Evolutionary conservation across 2,329 filamentous ascomycete species (phyloP).

Genomic region (Torrubiella hemipterigena): DNA sequence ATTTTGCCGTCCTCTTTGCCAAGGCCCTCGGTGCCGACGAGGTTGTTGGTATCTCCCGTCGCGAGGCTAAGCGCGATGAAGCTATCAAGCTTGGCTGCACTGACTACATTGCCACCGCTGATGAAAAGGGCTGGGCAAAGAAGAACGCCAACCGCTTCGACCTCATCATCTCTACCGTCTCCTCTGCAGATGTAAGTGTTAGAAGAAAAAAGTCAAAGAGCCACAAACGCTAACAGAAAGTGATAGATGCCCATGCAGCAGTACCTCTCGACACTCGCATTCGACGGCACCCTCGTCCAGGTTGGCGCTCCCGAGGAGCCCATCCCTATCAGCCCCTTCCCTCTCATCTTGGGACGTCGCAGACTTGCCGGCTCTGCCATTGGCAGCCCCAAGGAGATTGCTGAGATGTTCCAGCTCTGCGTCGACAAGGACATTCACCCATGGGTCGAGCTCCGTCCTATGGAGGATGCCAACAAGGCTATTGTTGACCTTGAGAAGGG

Average conservation of each 20-base stretch:
- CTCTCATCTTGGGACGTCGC: slow-evolving; percentile 41
- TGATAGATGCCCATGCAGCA: slow-evolving; percentile 44
- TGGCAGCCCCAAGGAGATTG: slow-evolving; percentile 33
- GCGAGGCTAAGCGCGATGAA: slow-evolving; percentile 38
- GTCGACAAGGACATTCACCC: slow-evolving; percentile 40
- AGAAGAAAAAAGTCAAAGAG: no score
- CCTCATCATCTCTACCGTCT: slow-evolving; percentile 47
- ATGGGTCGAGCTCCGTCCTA: slow-evolving; percentile 37
- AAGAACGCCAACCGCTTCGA: slow-evolving; percentile 40
- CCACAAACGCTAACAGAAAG: not conserved
- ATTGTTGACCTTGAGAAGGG: slow-evolving; percentile 41
- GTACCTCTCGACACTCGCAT: slow-evolving; percentile 26
- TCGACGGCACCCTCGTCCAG: slow-evolving; percentile 12
- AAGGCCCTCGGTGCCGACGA: slow-evolving; percentile 53
- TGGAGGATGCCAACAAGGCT: slow-evolving; percentile 39
- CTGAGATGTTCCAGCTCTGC: slow-evolving; percentile 43
- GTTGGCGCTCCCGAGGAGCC: slow-evolving; percentile 39
- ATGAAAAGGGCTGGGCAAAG: slow-evolving; percentile 41
- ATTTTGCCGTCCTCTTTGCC: slow-evolving; percentile 57
- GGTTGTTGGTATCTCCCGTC: slow-evolving; percentile 47
- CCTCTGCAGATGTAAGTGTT: slow-evolving; percentile 17
- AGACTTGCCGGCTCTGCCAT: slow-evolving; percentile 30
- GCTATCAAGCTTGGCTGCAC: slow-evolving; percentile 45
- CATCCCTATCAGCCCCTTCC: slow-evolving; percentile 32
- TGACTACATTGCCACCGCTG: slow-evolving; percentile 28